phyloP scores from a whole-genome alignment of 371 early-diverging fungal species.

The Rhizopus sp. region DNA sequence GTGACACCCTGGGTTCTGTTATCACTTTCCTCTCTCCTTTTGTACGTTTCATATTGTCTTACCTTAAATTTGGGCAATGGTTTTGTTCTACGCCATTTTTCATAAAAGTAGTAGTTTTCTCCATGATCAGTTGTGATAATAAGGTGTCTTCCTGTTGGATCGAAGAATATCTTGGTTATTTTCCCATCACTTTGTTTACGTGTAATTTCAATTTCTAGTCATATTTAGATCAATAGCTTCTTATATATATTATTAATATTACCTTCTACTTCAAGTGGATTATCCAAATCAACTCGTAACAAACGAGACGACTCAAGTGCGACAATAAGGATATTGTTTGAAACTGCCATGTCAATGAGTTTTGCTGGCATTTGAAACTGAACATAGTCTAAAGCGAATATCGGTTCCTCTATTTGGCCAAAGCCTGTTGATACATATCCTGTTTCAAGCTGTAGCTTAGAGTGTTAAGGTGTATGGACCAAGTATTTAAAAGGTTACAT shows the following conservation, averaged over 20 bases:
- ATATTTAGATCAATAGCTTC: slow-evolving; percentile 56
- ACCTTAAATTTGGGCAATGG: slow-evolving; percentile 72
- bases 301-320: slow-evolving; percentile 67
- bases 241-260: slow-evolving; percentile 61
- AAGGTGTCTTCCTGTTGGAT: slow-evolving; percentile 86
- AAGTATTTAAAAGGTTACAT: slow-evolving; percentile 2
- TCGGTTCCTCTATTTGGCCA: slow-evolving; percentile 50
- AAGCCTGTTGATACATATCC: slow-evolving; percentile 56
- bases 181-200: slow-evolving; percentile 64
- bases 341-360: slow-evolving; percentile 71
- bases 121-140: slow-evolving; percentile 84
- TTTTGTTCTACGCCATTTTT: slow-evolving; percentile 77
- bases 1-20: slow-evolving; percentile 60
- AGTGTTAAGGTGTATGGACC: neutral
- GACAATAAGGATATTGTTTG: slow-evolving; percentile 79
- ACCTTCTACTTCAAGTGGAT: slow-evolving; percentile 38
- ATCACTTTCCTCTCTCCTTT: neutral
- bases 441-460: slow-evolving; percentile 46
- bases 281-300: slow-evolving; percentile 74
- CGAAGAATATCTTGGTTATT: slow-evolving; percentile 75
- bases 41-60: slow-evolving; percentile 4
- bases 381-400: slow-evolving; percentile 80
- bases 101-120: slow-evolving; percentile 84
- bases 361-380: slow-evolving; percentile 78
- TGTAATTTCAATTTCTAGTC: slow-evolving; percentile 80